phyloP scores from a whole-genome alignment of 2,329 filamentous ascomycete species.

The Fonsecaea erecta region DNA sequence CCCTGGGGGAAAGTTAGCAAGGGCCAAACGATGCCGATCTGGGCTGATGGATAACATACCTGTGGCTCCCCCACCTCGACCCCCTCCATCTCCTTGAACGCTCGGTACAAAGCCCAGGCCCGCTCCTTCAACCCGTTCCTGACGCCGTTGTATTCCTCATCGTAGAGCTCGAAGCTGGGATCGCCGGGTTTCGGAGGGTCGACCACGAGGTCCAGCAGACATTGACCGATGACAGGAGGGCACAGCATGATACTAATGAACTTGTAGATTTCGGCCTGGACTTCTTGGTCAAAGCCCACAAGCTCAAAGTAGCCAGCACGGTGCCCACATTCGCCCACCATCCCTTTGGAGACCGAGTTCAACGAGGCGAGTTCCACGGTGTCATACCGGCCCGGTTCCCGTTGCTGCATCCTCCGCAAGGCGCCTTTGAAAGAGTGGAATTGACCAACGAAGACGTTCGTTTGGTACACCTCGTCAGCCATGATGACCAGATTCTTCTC shows the following conservation, averaged over 20 bases:
- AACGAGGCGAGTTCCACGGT: slow-evolving; percentile 85
- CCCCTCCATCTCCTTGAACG: slow-evolving; percentile 93
- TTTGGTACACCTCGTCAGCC: slow-evolving; percentile 98
- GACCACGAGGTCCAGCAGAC: slow-evolving; percentile 95
- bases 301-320: slow-evolving; percentile 98
- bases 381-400: slow-evolving; percentile 76
- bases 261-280: slow-evolving; percentile 96
- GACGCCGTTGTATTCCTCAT: slow-evolving; percentile 82
- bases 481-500: slow-evolving; percentile 86
- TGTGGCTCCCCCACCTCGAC: slow-evolving; percentile 85
- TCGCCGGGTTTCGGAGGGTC: slow-evolving; percentile 87
- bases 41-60: slow-evolving; percentile 47
- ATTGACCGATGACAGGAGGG: slow-evolving; percentile 93
- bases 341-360: slow-evolving; percentile 95
- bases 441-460: slow-evolving; percentile 89
- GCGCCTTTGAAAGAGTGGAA: slow-evolving; percentile 96
- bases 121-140: slow-evolving; percentile 77
- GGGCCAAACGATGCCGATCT: slow-evolving; percentile 17
- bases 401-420: slow-evolving; percentile 76
- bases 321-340: slow-evolving; percentile 98
- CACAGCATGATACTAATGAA: slow-evolving; percentile 97
- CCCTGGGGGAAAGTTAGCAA: slow-evolving; percentile 59
- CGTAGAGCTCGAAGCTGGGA: slow-evolving; percentile 81
- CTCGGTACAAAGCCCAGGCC: slow-evolving; percentile 82
- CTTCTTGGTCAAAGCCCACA: slow-evolving; percentile 80